Evolutionary conservation across 2,329 filamentous ascomycete genomes (phyloP), one percentile per base, ranked within the genome.

Genomic region (Cucurbitaria berberidis): DNA sequence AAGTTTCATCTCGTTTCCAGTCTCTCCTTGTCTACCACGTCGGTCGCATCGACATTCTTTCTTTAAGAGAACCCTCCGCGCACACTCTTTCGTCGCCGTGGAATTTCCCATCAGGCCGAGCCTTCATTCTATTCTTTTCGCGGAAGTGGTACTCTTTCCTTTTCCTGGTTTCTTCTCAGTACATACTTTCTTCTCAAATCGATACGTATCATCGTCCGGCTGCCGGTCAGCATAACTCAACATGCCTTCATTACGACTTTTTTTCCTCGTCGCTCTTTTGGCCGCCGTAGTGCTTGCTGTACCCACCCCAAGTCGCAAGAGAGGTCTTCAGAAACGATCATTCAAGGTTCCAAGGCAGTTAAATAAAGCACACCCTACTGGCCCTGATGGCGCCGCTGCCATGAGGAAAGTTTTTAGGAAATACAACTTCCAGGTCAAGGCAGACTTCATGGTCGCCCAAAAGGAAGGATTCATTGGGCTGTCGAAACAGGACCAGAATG

Each of bases 401-500:
- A 79, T 93, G 62, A 75, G 82, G 45, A 89, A 85, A 74, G 84
- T 88, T 15, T 87, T 89, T 71, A 76, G 80, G 63, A 93, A 93
- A 72, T 91, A 83, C 73, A 82, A 83, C 57, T 82, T 70, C 49
- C 51, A 64, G 35, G 61, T 61, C n/a, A 62, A 57, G 48, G 57
- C 53, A 18, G 54, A 61, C 21, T 67, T 66, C 3, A 57, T 61
- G 41, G 48, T n/a, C n/a, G n/a, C n/a, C n/a, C n/a, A 49, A 32
- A 59, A 53, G 47, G 61, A 67, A 24, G 70, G 67, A 8, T 64
- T 87, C 74, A 74, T 83, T 39, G 62, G 58, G 9, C 43, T 62
- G 44, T 39, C 48, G 10, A 57, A 59, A 18, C 61, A 66, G 46
- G 58, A 44, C 22, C 35, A 55, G 30, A 57, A 59, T 16, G 53